Percentiles rank a stretch among this genome's conserved stretches.
These are phyloP conservation scores for Fusarium denticulatum DNA, from an alignment of 2,329 filamentous ascomycete genomes.

Conservation along the genomic window DNA sequence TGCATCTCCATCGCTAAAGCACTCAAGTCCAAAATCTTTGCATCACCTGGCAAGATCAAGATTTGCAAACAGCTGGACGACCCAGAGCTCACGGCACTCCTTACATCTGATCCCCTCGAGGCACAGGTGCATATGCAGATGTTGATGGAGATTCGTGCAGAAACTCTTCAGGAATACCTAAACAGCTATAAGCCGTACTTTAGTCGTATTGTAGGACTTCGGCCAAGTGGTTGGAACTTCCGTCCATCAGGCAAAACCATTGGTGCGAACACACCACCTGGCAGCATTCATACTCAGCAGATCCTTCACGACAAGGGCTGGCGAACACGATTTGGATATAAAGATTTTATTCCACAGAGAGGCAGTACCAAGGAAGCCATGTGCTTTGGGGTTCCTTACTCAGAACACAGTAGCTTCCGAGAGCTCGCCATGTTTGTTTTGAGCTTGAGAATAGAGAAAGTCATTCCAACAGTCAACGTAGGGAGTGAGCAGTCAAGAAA, in stretches of 20 bases:
- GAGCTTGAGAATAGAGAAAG: conserved; percentile 83
- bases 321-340: conserved; percentile 76
- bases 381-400: conserved; percentile 95
- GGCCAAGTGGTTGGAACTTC: conserved; percentile 95
- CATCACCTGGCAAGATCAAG: conserved; percentile 81
- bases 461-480: conserved; percentile 93
- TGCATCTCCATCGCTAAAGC: conserved; percentile 92
- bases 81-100: conserved; percentile 76
- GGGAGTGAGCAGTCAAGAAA: conserved; percentile 66
- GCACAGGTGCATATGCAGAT: conserved; percentile 99
- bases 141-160: conserved; percentile 90
- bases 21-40: conserved; percentile 88
- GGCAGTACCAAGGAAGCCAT: conserved; percentile 84
- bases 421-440: conserved; percentile 95
- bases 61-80: conserved; percentile 89
- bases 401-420: conserved; percentile 93
- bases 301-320: conserved; percentile 72
- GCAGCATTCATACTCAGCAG: conserved; percentile 59
- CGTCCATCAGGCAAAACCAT: conserved; percentile 71
- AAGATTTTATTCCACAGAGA: conserved; percentile 81
- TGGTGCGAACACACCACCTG: conserved; percentile 60
- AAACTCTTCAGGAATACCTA: conserved; percentile 91
- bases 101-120: conserved; percentile 82
- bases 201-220: conserved; percentile 86
- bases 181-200: conserved; percentile 83